Percentiles rank a stretch among this genome's conserved stretches.
Conservation (phyloP, 2,329 filamentous ascomycete species). For the Aspergillus costaricaensis region DNA sequence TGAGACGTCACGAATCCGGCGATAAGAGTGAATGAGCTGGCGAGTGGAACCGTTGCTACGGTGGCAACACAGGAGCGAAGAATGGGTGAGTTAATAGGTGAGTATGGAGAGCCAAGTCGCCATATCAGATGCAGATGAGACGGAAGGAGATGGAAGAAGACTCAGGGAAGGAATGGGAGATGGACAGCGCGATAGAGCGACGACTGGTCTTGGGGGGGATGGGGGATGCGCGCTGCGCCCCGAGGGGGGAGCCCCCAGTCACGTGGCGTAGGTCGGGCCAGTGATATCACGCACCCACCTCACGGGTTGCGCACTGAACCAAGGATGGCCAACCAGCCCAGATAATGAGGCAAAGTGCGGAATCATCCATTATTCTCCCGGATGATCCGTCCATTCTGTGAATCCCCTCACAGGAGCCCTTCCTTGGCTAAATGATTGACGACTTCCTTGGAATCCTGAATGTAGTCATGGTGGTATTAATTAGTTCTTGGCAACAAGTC, state of each 20-base stretch:
- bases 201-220: slow-evolving; percentile 7
- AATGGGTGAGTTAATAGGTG: slow-evolving; percentile 13
- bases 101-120: slow-evolving; percentile 16
- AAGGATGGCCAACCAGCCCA: slow-evolving; percentile 11
- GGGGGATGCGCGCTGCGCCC: slow-evolving; percentile 30
- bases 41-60: slow-evolving; percentile 19
- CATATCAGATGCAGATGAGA: slow-evolving; percentile 20
- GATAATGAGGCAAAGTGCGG: not conserved
- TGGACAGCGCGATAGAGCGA: slow-evolving; percentile 18
- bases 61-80: slow-evolving; percentile 11
- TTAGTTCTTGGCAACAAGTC: slow-evolving; percentile 29
- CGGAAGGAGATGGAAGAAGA: slow-evolving; percentile 19
- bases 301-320: slow-evolving; percentile 33
- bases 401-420: slow-evolving; percentile 25
- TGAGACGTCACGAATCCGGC: slow-evolving; percentile 38
- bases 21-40: slow-evolving; percentile 39
- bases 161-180: slow-evolving; percentile 15
- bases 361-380: not conserved
- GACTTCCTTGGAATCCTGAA: slow-evolving; percentile 35
- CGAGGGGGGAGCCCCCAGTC: slow-evolving; percentile 27
- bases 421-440: slow-evolving; percentile 29
- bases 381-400: not conserved
- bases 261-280: slow-evolving; percentile 42
- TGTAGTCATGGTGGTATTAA: slow-evolving; percentile 32
- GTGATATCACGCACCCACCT: slow-evolving; percentile 44